phyloP scores from a whole-genome alignment of 352 stramenopile species.

The Aphanomyces astaci region DNA sequence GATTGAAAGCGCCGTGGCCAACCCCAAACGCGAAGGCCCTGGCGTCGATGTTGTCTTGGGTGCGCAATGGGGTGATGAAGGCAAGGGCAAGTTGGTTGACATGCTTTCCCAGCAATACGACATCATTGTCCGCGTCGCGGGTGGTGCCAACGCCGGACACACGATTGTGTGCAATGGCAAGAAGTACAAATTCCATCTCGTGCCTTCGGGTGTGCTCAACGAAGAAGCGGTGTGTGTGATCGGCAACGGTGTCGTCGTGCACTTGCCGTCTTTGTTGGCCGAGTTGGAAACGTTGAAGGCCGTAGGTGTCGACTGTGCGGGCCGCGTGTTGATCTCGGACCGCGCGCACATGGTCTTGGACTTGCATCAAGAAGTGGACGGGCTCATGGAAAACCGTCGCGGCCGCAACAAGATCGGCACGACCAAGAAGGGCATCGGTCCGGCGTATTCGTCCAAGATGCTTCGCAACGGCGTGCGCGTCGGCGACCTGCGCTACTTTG shows the following conservation, averaged over 20 bases:
- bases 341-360: conserved; percentile 98
- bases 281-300: conserved; percentile 89
- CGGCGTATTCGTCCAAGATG: conserved; percentile 98
- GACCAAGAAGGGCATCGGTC: conserved; percentile 98
- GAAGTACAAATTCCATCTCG: conserved; percentile 99
- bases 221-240: conserved; percentile 93
- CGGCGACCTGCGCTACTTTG: conserved; percentile 89
- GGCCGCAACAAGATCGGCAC: conserved; percentile 98
- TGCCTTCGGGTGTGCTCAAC: conserved; percentile 98
- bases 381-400: conserved; percentile 73
- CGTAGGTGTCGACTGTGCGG: conserved; percentile 87
- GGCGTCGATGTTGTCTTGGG: conserved; percentile 93
- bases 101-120: conserved; percentile 92
- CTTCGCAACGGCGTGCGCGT: conserved; percentile 96
- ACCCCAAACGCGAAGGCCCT: conserved; percentile 63
- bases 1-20: conserved; percentile 78
- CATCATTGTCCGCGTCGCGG: conserved; percentile 94
- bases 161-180: conserved; percentile 97
- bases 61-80: conserved; percentile 98
- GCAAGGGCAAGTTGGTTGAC: conserved; percentile 98
- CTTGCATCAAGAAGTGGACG: conserved; percentile 94
- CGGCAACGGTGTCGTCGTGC: conserved; percentile 98
- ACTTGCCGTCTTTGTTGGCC: conserved; percentile 93
- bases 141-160: conserved; percentile 97
- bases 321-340: conserved; percentile 95